phyloP scores from a whole-genome alignment of 2,329 filamentous ascomycete genomes.

The Stachybotrys elegans region DNA sequence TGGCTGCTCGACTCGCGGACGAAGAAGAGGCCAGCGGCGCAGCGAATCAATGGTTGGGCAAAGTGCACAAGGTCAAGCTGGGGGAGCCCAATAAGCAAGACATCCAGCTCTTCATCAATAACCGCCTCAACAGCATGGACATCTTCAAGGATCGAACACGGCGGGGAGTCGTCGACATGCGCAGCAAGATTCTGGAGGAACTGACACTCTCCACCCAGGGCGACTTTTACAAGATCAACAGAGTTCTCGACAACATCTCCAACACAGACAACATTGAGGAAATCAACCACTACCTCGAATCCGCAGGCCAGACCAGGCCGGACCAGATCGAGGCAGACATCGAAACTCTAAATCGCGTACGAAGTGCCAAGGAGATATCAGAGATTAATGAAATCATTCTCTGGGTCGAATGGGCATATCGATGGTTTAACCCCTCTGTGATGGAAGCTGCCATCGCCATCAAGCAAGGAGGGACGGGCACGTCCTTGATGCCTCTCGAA shows the following conservation, averaged over 20 bases:
- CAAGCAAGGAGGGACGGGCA: slow-evolving; percentile 1
- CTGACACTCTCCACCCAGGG: slow-evolving; percentile 1
- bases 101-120: slow-evolving; percentile 22
- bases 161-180: slow-evolving; percentile 22
- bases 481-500: slow-evolving; percentile 8
- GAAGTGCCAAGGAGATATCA: slow-evolving; percentile 26
- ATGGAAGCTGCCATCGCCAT: slow-evolving; percentile 19
- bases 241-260: slow-evolving; percentile 22
- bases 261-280: slow-evolving; percentile 29
- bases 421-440: slow-evolving; percentile 17
- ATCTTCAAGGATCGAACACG: slow-evolving; percentile 20
- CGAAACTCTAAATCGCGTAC: slow-evolving; percentile 21
- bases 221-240: slow-evolving; percentile 9
- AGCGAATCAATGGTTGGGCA: slow-evolving; percentile 2
- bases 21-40: no score
- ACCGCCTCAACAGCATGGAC: slow-evolving; percentile 23
- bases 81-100: slow-evolving; percentile 19
- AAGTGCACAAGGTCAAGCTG: slow-evolving; percentile 17
- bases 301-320: slow-evolving; percentile 21
- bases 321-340: slow-evolving; percentile 28
- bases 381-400: slow-evolving; percentile 33
- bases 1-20: slow-evolving; percentile 13
- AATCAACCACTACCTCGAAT: slow-evolving; percentile 22
- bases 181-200: slow-evolving; percentile 19
- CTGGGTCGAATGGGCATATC: slow-evolving; percentile 22